Percentiles rank a stretch among this genome's conserved stretches.
Evolutionary conservation across 2,329 filamentous ascomycete species (phyloP).

Genomic region (Hypocreales sp.): DNA sequence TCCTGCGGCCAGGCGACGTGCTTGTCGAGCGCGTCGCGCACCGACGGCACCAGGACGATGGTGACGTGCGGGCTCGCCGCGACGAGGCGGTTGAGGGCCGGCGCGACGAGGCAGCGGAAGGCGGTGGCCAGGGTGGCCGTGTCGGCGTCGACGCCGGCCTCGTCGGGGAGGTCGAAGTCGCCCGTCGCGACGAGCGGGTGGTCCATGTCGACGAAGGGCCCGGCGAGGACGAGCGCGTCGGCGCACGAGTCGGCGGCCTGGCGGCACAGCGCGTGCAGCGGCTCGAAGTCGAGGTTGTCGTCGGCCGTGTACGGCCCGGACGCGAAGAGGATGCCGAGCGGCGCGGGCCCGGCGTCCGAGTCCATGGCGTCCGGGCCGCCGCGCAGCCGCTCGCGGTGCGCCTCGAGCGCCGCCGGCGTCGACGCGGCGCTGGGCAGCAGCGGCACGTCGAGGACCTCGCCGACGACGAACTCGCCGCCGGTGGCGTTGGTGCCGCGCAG

Average conservation of each 20-base stretch:
- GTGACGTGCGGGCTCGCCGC: conserved; percentile 59
- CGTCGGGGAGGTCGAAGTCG: conserved; percentile 61
- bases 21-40: conserved; percentile 66
- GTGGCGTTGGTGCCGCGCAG: conserved; percentile 76
- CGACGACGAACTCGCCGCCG: conserved; percentile 67
- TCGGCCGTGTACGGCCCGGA: conserved; percentile 87
- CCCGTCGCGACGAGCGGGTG: conserved; percentile 75
- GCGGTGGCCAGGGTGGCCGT: conserved; percentile 66
- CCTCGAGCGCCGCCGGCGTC: conserved; percentile 44
- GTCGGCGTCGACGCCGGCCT: conserved; percentile 55
- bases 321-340: conserved; percentile 63
- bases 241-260: conserved; percentile 60
- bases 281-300: conserved; percentile 81
- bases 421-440: conserved; percentile 63
- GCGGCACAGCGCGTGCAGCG: conserved; percentile 65
- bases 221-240: conserved; percentile 65
- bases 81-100: conserved; percentile 55
- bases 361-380: conserved; percentile 49
- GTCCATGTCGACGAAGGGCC: conserved; percentile 83
- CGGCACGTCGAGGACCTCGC: conserved; percentile 60
- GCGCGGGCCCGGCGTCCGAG: conserved; percentile 33
- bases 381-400: conserved; percentile 53
- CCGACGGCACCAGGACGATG: conserved; percentile 69
- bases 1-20: conserved; percentile 74
- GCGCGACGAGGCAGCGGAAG: conserved; percentile 67